phyloP scores from a whole-genome alignment of 2,329 filamentous ascomycete species.

The Elsinoe necatrix region DNA sequence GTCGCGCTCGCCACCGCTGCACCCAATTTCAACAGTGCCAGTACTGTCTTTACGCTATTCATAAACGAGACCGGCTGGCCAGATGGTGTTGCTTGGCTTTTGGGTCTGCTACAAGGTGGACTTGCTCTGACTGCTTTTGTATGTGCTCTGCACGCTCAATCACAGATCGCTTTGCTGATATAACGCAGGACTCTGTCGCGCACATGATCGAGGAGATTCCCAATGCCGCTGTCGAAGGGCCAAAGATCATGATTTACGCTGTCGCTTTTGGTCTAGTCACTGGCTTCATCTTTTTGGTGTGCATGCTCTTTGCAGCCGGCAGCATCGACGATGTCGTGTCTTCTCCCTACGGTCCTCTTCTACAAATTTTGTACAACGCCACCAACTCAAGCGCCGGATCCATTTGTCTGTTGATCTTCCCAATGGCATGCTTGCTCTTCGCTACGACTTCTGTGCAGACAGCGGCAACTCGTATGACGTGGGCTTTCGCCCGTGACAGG shows the following conservation, averaged over 20 bases:
- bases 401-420: conserved; percentile 31
- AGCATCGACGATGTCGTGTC: conserved; percentile 26
- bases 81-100: conserved; percentile 34
- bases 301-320: conserved; percentile 31
- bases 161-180: neutral
- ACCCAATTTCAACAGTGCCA: conserved; percentile 54
- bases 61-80: conserved; percentile 47
- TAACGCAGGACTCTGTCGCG: conserved; percentile 36
- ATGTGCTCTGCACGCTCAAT: neutral
- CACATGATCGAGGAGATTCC: conserved; percentile 41
- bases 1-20: conserved; percentile 59
- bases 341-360: conserved; percentile 28
- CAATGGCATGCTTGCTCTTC: conserved; percentile 29
- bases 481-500: conserved; percentile 30
- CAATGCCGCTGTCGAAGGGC: conserved; percentile 28
- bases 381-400: conserved; percentile 29
- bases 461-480: conserved; percentile 31
- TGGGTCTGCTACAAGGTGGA: conserved; percentile 34
- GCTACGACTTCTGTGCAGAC: conserved; percentile 31
- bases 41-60: conserved; percentile 60
- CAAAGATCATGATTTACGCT: conserved; percentile 32
- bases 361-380: conserved; percentile 29
- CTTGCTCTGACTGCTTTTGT: conserved; percentile 38
- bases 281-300: conserved; percentile 31
- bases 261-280: conserved; percentile 30